A percentile compares a stretch with the other conserved stretches of the same genome.
phyloP scores from a whole-genome alignment of 129 eudicot genomes.

The Artemisia annua region DNA sequence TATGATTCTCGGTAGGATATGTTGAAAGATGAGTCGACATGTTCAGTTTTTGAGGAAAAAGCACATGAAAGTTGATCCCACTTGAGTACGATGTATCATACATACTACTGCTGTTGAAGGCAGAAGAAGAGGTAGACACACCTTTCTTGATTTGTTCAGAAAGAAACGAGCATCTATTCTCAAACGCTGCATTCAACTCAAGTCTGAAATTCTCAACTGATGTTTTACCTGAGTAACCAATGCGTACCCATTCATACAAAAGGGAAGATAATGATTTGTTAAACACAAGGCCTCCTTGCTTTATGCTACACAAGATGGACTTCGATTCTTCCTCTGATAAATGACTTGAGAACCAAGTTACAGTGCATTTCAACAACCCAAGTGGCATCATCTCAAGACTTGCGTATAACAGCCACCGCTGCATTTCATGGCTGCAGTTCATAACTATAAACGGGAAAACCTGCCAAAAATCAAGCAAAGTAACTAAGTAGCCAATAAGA shows the following conservation, averaged over 20 bases:
- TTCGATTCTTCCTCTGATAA: constrained; percentile 63
- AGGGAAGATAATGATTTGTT: constrained; percentile 53
- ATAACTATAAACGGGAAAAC: constrained; percentile 61
- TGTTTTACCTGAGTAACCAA: constrained; percentile 75
- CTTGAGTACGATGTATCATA: constrained; percentile 46
- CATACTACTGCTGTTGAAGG: constrained; percentile 27
- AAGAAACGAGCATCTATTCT: constrained; percentile 48
- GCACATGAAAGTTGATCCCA: constrained; percentile 51
- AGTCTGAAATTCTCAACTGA: constrained; percentile 53
- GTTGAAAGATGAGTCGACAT: constrained; percentile 36
- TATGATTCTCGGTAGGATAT: constrained; percentile 26
- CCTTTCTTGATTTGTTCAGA: constrained; percentile 41
- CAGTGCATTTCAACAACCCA: constrained; percentile 77
- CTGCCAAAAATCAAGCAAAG: constrained; percentile 46
- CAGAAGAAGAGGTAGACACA: constrained; percentile 38
- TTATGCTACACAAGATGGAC: constrained; percentile 50
- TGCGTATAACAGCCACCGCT: constrained; percentile 54
- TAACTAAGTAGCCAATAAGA: not conserved
- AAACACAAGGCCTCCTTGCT: constrained; percentile 46
- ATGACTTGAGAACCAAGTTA: constrained; percentile 81
- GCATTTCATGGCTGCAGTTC: constrained; percentile 63
- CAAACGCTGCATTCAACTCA: constrained; percentile 59
- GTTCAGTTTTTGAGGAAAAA: constrained; percentile 51
- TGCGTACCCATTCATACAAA: constrained; percentile 72
- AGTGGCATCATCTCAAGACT: constrained; percentile 80